Base-by-base conservation (phyloP, 2,329 filamentous ascomycete genomes). In the Fusarium concolor region DNA sequence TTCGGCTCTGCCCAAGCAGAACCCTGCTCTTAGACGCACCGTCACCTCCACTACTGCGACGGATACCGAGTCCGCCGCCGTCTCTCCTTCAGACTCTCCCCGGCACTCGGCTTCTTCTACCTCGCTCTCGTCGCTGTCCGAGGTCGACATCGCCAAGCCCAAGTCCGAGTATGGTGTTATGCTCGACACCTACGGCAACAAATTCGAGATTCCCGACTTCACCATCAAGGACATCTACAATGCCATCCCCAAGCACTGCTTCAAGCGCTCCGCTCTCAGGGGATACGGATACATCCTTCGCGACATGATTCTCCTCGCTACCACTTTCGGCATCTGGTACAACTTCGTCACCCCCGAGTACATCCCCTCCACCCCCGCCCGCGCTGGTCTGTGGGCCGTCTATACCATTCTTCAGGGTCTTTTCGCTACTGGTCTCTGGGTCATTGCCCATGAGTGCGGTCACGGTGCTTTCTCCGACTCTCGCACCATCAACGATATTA, bases 161-260 rank as follows among this genome's bases (percentile, higher is more conserved):
- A 62, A 47, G 60, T 28, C 58, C 43, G 68, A 71, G 71, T 89
- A 87, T 72, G 88, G 87, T 74, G 88, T 90, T 79, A 87, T 99
- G 72, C 76, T 96, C 69, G 94, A 99, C 83, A 95, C 93, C 14
- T 96, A 97, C 79, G 96, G 96, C 81, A 97, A 98, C 81, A 87
- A 94, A 76, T 99, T 99, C 84, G 86, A 93, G 80, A 86, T 97
- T 58, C 96, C 96, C 72, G 91, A 98, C 82, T 99, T 92, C 85
- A 97, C 94, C 78, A 97, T 99, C 87, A 97, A 97, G 86, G 89
- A 99, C 78, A 95, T 99, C 78, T 91, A 93, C 76, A 92, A 97
- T 82, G 96, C 96, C 79, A 99, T 99, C 73, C 96, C 96, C 70
- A 93, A 94, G 82, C 96, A 97, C 86, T 99, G 96, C 87, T 98